Conservation (phyloP, 495 filamentous ascomycete genomes). For the Niebla homalea region DNA sequence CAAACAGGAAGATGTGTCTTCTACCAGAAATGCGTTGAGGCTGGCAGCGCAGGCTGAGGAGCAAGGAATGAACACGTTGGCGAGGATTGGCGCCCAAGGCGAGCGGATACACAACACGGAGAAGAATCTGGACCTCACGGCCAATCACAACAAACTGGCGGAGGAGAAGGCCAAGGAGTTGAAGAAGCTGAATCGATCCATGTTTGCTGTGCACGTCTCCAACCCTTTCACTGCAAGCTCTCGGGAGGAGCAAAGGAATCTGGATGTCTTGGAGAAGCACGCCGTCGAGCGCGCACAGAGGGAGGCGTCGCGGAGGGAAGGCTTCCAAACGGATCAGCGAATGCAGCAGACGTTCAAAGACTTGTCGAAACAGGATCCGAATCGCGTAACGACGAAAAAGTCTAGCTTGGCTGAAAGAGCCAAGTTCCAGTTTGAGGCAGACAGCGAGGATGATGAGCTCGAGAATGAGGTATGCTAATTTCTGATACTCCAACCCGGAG, state of each 20-base stretch:
- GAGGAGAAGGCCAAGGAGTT: constrained; percentile 64
- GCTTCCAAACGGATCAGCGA: constrained; percentile 41
- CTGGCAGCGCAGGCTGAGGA: constrained; percentile 57
- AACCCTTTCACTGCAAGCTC: constrained; percentile 57
- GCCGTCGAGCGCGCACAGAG: constrained; percentile 51
- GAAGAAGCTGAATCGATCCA: constrained; percentile 63
- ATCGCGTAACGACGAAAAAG: constrained; percentile 29
- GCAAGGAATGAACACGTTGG: constrained; percentile 54
- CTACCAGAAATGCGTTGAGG: constrained; percentile 54
- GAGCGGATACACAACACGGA: constrained; percentile 63
- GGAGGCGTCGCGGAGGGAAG: constrained; percentile 53
- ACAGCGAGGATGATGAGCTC: constrained; percentile 63
- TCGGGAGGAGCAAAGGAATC: constrained; percentile 45
- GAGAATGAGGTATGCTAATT: constrained; percentile 38
- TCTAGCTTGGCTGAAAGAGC: constrained; percentile 49
- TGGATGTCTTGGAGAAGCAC: constrained; percentile 47
- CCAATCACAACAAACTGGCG: constrained; percentile 54
- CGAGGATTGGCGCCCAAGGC: constrained; percentile 57
- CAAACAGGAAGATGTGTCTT: constrained; percentile 61
- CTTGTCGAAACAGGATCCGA: constrained; percentile 27
- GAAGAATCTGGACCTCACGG: constrained; percentile 55
- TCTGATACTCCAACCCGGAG: neutral
- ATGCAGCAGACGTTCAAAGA: constrained; percentile 49
- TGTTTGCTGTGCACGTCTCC: constrained; percentile 66
- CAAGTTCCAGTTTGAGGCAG: constrained; percentile 70